Percentiles rank a stretch among this genome's conserved stretches.
phyloP scores from a whole-genome alignment of 2,329 filamentous ascomycete genomes.

The Fusarium mangiferae region DNA sequence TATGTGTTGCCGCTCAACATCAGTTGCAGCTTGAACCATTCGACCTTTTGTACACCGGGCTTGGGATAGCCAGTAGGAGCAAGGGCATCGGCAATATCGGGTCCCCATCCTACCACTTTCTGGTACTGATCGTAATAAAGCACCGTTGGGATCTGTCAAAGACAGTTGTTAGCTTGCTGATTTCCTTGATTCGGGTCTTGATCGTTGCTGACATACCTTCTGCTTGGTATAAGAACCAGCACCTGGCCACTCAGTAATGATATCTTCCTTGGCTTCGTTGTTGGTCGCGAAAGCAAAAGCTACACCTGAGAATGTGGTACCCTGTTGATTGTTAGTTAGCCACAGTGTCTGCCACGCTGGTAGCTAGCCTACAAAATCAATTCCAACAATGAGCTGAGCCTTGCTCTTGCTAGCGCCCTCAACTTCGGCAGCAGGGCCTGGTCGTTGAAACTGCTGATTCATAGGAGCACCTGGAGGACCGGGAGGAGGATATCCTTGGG shows the following conservation, averaged over 20 bases:
- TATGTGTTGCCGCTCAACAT: conserved; percentile 99
- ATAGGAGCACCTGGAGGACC: conserved; percentile 54
- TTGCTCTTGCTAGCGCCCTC: conserved; percentile 91
- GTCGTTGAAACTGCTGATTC: conserved; percentile 56
- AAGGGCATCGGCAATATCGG: conserved; percentile 95
- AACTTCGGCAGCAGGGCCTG: conserved; percentile 74
- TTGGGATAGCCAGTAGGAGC: conserved; percentile 98
- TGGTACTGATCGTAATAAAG: conserved; percentile 99
- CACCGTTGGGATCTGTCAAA: conserved; percentile 89
- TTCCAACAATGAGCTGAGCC: conserved; percentile 96
- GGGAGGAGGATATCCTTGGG: conserved; percentile 57
- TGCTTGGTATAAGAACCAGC: conserved; percentile 98
- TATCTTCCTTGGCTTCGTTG: conserved; percentile 97
- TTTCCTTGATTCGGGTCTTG: background rate
- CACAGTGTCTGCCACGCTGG: background rate
- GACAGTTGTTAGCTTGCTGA: conserved; percentile 17
- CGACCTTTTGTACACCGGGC: conserved; percentile 96
- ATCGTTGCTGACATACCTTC: conserved; percentile 71
- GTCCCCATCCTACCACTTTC: conserved; percentile 99
- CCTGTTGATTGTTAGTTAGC: conserved; percentile 61
- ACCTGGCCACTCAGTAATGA: conserved; percentile 98
- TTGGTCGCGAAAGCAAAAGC: conserved; percentile 98
- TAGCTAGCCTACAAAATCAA: conserved; percentile 83
- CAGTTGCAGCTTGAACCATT: conserved; percentile 99
- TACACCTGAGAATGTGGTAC: conserved; percentile 97